Base-by-base conservation (phyloP, 768 basidiomycete genomes). In the Omphalotus guepiniiformis region DNA sequence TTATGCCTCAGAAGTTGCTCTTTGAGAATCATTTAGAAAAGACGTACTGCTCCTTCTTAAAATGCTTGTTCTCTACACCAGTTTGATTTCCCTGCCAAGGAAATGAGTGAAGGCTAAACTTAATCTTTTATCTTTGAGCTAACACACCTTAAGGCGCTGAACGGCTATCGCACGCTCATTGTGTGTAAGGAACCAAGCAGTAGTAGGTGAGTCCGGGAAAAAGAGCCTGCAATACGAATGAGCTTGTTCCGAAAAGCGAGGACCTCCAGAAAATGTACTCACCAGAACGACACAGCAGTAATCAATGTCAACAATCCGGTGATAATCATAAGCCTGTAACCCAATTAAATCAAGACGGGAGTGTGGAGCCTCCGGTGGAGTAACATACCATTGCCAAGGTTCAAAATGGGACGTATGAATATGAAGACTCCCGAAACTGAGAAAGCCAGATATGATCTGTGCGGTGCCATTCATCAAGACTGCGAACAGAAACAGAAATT, bases 161-260 rank as follows among this genome's bases (percentile, higher is more conserved):
- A 91, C 72, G 19, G 83, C 88, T 45, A 78, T 70, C 27, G 76
- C 66, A 15, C 84, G 79, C 62, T 91, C 88, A 56, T 85, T 74
- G 2, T 72, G 68, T 13, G 83, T 81, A 36, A 91, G 65, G 70
- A 91, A 91, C 61, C 71, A 69, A 1, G 88, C 88, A 2, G 69
- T 81, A 11, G 85, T 76, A 19, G 88, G 88, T 7, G 83, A 87
- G 64, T 91, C 86, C 15, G 88, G 88, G 74, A 91, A 89, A 62
- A 80, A 79, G 63, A 88, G 73, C 82, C 83, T 85, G 41, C 6
- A 25, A 18, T n/a, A n/a, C 15, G 36, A 30, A 30, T 3, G 15
- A 19, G 13, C 25, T 30, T 23, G n/a, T 41, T 42, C 23, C 21
- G 42, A 25, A 43, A 22, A 23, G 41, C 49, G 42, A 22, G 50